Evolutionary conservation across 441 rosid genomes (phyloP), one percentile per base, ranked within the genome.

Genomic region (Bocquillonia castaneifolia): DNA sequence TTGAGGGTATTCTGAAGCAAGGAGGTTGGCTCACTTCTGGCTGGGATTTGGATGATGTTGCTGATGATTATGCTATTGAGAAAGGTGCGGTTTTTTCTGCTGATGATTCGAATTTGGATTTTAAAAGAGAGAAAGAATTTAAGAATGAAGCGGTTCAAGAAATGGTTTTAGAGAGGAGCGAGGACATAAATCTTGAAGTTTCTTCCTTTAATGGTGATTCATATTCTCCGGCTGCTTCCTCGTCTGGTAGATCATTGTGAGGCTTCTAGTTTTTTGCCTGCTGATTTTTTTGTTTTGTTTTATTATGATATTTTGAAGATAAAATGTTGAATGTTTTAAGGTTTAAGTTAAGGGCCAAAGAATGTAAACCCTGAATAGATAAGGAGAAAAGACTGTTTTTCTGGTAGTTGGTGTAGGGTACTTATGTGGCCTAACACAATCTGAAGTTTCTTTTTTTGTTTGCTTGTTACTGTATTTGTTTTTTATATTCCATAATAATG

Each of bases 11-110:
- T 59, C 52, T 74, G 53, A 73, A 69, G 48, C 83, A 79, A 68
- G 91, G 97, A 59, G 96, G 98, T 2, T 91, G 98, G 97, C 89
- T 91, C 42, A 79, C 96, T 18, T 78, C 81, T 74, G 98, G 97
- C 48, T 93, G 98, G 98, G 90, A 85, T 70, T 76, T 70, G 72
- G 88, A 85, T 70, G 79, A 50, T 42, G n/a, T n/a, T n/a, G n/a
- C n/a, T n/a, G 4, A 36, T 45, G 22, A 79, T 40, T 77, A 66
- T 32, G 66, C 69, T 32, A 68, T 65, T 13, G 77, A 73, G 58
- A 67, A 29, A 42, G 72, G 39, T 10, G 47, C 22, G 44, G 63
- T 18, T 45, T 36, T 14, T 45, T 23, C 1, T 17, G 25, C 3
- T 18, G 44, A 8, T 26, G 52, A 44, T 57, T 69, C 31, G 55